These are phyloP conservation scores for Fusarium sp. DNA, from an alignment of 2,329 filamentous ascomycete species.

Conservation along the genomic window DNA sequence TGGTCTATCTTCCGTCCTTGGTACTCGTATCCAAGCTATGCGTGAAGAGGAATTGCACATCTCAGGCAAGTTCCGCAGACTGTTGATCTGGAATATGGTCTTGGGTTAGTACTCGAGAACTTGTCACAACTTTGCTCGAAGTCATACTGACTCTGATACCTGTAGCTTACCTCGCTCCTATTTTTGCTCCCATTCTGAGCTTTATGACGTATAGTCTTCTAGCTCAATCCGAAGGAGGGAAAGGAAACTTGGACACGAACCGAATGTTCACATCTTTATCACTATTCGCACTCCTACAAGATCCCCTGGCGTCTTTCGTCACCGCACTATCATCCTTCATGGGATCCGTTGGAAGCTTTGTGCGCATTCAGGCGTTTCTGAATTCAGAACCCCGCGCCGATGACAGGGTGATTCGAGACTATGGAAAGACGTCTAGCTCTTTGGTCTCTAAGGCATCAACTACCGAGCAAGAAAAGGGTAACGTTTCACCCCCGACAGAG, in stretches of 20 bases:
- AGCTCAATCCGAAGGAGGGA: conserved; percentile 10
- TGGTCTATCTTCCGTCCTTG: conserved; percentile 38
- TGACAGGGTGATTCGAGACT: background rate
- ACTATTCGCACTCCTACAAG: conserved; percentile 22
- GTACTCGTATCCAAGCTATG: conserved; percentile 18
- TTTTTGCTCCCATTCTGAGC: conserved; percentile 29
- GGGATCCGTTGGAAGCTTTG: conserved; percentile 32
- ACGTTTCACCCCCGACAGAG: background rate
- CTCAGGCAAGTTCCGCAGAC: conserved; percentile 23
- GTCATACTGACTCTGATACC: background rate
- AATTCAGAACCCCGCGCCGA: conserved; percentile 16
- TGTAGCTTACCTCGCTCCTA: conserved; percentile 31
- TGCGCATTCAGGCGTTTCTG: conserved; percentile 29
- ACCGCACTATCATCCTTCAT: conserved; percentile 25
- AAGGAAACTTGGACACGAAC: conserved; percentile 25
- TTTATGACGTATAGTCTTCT: conserved; percentile 32
- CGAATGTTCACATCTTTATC: conserved; percentile 36
- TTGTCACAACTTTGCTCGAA: rapidly evolving
- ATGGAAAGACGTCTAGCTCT: background rate
- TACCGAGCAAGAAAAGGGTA: conserved; percentile 2
- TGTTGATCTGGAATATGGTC: conserved; percentile 37
- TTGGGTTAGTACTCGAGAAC: conserved; percentile 11
- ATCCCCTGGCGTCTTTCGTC: conserved; percentile 30
- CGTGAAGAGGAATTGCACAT: conserved; percentile 18
- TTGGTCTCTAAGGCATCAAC: background rate